phyloP scores from a whole-genome alignment of 306 rosid genomes.

The Begonia fuchsioides region DNA sequence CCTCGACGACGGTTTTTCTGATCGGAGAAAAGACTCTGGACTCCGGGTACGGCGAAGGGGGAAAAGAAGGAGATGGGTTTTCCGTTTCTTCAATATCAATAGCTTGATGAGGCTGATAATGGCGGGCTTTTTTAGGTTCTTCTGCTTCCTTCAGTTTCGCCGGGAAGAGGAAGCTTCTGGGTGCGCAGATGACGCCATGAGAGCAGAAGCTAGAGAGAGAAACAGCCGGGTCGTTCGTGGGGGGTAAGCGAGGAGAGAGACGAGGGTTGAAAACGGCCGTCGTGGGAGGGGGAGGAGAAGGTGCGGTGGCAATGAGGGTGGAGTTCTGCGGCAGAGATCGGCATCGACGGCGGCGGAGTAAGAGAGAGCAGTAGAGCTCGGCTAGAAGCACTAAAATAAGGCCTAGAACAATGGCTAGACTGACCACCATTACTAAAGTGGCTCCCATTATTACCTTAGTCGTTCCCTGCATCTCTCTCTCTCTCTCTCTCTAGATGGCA shows the following conservation, averaged over 20 bases:
- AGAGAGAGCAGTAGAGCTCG: constrained; percentile 88
- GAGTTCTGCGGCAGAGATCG: constrained; percentile 49
- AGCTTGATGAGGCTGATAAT: constrained; percentile 26
- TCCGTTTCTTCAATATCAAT: constrained; percentile 22
- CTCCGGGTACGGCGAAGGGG: background rate
- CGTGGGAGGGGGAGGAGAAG: constrained; percentile 3
- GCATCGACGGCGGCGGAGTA: constrained; percentile 59
- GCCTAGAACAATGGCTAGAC: constrained; percentile 66
- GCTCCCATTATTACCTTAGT: constrained; percentile 84
- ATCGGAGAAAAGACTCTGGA: background rate
- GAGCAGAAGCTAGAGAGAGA: constrained; percentile 31
- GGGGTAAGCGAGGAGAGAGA: background rate
- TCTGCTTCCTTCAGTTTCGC: constrained; percentile 22
- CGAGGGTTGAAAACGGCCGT: constrained; percentile 7
- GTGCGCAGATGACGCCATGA: constrained; percentile 73
- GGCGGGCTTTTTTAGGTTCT: constrained; percentile 22
- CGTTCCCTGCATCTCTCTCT: constrained; percentile 61
- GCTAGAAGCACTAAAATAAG: constrained; percentile 68
- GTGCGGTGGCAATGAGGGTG: background rate
- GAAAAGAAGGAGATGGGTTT: background rate
- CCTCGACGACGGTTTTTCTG: too few species aligned
- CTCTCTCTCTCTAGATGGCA: constrained; percentile 1
- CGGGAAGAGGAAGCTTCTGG: constrained; percentile 60
- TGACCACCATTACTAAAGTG: constrained; percentile 66
- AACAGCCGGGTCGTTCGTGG: constrained; percentile 9